Evolutionary conservation across 2,329 filamentous ascomycete genomes (phyloP), one percentile per base, ranked within the genome.

Genomic region (Cladosporium cucumerinum): DNA sequence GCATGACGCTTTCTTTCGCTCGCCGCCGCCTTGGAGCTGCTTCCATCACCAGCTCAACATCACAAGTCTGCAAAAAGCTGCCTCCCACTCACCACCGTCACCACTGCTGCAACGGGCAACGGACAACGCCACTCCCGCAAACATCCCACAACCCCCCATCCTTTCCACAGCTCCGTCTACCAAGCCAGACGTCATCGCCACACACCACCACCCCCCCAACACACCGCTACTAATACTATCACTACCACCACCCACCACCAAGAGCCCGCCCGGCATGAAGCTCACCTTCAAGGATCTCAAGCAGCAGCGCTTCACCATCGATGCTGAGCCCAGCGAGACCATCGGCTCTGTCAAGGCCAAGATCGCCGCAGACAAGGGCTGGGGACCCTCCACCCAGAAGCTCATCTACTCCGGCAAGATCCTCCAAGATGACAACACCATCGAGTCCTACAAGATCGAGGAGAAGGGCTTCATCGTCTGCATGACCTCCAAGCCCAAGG

Each of bases 351-450:
- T 99, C 75, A 99, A 99, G 85, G 87, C 91, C 77, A 96, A 95
- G 84, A 96, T 99, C 72, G 86, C 89, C 34, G 84, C 87, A 69
- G 93, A 97, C 79, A 97, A 97, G 81, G 92, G 93, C 79, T 98
- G 94, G 92, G 93, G 97, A 67, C 87, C 90, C 58, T 87, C 92
- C 75, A 85, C 88, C 69, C 91, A 96, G 81, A 98, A 98, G 85
- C 88, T 99, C 75, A 99, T 99, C 80, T 98, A 98, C 80, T 97
- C 95, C 65, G 95, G 95, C 82, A 99, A 99, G 84, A 98, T 99
- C 73, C 84, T 99, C 70, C 94, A 97, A 81, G 94, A 99, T 89
- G 92, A 93, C 68, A 95, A 97, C 76, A 97, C 93, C 2, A 91
- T 99, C 72, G 92, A 93, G 79, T 93, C 91, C 48, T 98, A 98